These are phyloP conservation scores for Mucor plumbeus DNA, from an alignment of 371 early-diverging fungal genomes.

Conservation along the genomic window DNA sequence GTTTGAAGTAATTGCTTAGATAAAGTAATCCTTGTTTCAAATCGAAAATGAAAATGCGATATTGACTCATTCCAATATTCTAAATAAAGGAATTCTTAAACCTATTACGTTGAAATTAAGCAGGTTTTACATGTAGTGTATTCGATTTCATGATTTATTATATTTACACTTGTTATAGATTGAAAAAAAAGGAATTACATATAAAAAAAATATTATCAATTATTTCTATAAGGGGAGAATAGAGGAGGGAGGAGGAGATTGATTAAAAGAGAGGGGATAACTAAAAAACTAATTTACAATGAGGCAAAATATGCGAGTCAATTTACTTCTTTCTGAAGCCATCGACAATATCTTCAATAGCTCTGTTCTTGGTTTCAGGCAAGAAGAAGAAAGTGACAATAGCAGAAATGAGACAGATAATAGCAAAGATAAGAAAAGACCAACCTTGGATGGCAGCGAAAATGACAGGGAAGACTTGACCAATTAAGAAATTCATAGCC, in stretches of 20 bases:
- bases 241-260: neutral
- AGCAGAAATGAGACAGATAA: conserved; percentile 32
- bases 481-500: conserved; percentile 59
- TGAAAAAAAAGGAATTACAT: conserved; percentile 1
- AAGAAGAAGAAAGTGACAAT: conserved; percentile 49
- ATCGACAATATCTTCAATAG: conserved; percentile 46
- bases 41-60: no score
- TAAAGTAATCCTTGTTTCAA: no score
- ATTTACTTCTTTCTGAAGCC: conserved; percentile 18
- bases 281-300: conserved; percentile 4
- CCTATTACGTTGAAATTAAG: neutral
- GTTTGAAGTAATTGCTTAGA: no score
- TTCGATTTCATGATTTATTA: neutral
- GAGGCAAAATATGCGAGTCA: neutral
- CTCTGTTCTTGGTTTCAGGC: conserved; percentile 62
- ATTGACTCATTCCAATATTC: neutral
- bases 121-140: no score
- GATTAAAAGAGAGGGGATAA: conserved; percentile 3
- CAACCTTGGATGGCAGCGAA: conserved; percentile 62
- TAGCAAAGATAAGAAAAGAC: conserved; percentile 73
- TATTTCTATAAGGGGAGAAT: neutral
- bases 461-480: conserved; percentile 65
- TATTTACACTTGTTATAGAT: neutral
- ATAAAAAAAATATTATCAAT: neutral
- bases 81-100: neutral